A percentile compares a stretch with the other conserved stretches of the same genome.
Evolutionary conservation across 2,329 filamentous ascomycete genomes (phyloP).

Genomic region (Arthrinium phaeospermum): DNA sequence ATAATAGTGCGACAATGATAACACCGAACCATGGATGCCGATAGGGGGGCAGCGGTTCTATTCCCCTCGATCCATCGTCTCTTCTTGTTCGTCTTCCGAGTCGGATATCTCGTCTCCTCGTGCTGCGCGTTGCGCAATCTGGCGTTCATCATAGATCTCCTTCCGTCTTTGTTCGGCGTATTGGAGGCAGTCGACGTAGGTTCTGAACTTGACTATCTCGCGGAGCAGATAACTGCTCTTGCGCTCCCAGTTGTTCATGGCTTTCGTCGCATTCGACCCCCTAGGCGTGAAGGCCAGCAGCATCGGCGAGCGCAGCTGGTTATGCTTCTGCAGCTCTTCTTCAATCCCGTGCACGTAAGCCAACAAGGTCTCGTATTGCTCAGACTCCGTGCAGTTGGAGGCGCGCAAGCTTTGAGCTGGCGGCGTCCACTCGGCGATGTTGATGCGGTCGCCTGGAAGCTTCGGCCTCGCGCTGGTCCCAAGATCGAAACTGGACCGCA

Average conservation of each 20-base stretch:
- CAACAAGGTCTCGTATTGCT: slow-evolving; percentile 78
- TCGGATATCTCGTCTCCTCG: slow-evolving; percentile 16
- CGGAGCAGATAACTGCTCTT: slow-evolving; percentile 90
- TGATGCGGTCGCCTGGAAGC: slow-evolving; percentile 82
- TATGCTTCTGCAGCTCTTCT: slow-evolving; percentile 83
- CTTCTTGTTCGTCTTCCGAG: not conserved
- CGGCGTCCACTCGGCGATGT: slow-evolving; percentile 86
- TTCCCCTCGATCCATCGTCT: not conserved
- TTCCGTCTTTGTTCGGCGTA: slow-evolving; percentile 72
- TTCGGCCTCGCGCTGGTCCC: slow-evolving; percentile 64
- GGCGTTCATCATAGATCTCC: slow-evolving; percentile 63
- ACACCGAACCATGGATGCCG: not conserved
- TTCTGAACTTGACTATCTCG: slow-evolving; percentile 96
- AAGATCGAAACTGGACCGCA: slow-evolving; percentile 69
- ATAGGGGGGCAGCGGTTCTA: not conserved
- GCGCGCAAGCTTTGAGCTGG: slow-evolving; percentile 90
- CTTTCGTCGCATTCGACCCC: slow-evolving; percentile 78
- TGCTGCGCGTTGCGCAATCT: slow-evolving; percentile 18
- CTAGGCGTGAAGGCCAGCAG: slow-evolving; percentile 86
- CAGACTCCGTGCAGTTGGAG: slow-evolving; percentile 76
- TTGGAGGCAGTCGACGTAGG: slow-evolving; percentile 86
- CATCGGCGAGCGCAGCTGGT: slow-evolving; percentile 86
- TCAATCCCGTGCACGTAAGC: slow-evolving; percentile 87
- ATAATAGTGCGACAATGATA: not conserved
- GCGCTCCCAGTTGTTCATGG: slow-evolving; percentile 96